phyloP scores from a whole-genome alignment of 352 stramenopile genomes.

The Aphanomyces stellatus region DNA sequence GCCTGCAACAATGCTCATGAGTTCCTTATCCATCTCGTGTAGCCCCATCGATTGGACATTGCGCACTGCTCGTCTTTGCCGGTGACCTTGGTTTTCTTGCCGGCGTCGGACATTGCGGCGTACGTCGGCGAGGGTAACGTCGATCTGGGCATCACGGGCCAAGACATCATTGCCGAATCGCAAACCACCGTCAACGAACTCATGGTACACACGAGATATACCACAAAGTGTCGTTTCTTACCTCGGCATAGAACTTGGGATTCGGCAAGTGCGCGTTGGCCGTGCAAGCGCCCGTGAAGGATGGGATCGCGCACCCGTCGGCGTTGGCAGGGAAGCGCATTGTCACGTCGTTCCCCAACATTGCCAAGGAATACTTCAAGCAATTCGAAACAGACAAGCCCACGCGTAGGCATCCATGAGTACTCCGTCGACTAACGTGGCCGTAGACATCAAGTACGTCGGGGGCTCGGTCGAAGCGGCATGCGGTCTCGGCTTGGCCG shows the following conservation, averaged over 20 bases:
- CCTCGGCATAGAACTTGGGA: conserved; percentile 52
- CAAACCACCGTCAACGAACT: conserved; percentile 86
- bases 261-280: conserved; percentile 95
- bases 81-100: conserved; percentile 96
- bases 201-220: conserved; percentile 35
- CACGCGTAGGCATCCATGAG: conserved; percentile 15
- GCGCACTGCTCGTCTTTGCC: conserved; percentile 90
- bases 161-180: conserved; percentile 92
- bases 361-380: conserved; percentile 94
- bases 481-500: conserved; percentile 94
- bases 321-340: conserved; percentile 93
- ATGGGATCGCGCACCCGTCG: conserved; percentile 71
- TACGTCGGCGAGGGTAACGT: conserved; percentile 98
- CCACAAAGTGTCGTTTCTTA: background rate
- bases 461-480: conserved; percentile 97
- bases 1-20: background rate
- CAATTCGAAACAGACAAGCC: conserved; percentile 64
- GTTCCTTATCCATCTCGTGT: background rate
- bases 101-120: conserved; percentile 94
- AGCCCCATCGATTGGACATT: conserved; percentile 85
- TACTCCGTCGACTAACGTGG: background rate
- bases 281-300: conserved; percentile 91
- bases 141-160: conserved; percentile 97
- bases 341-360: conserved; percentile 94
- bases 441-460: conserved; percentile 93